Evolutionary conservation across 441 rosid species (phyloP), one percentile per base, ranked within the genome.

Genomic region (Euphorbia corollata): DNA sequence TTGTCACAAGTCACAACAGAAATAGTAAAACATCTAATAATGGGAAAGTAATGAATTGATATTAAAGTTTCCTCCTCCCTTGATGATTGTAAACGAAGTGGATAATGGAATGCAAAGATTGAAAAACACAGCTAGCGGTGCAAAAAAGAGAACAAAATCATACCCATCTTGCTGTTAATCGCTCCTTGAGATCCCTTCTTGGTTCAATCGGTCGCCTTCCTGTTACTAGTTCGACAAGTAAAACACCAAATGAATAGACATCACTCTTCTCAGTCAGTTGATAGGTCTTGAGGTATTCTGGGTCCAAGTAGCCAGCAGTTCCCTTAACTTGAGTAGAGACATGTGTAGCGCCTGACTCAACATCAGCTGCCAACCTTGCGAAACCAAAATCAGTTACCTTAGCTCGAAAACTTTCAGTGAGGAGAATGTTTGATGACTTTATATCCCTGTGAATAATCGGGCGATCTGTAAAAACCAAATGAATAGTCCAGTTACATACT

Each of bases 291-390:
- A 94, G 75, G 82, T 94, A 94, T 70, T 94, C 97, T 0, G 96
- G 96, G 63, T 94, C 99, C 69, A 94, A 73, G 79, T 94, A 94
- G 53, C 99, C 97, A 0, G 92, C 97, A 10, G 97, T 94, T 78
- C 96, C 99, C 84, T 91, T 94, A 67, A 94, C 96, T 83, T 91
- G 99, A 54, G 99, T 94, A 2, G 96, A 94, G 60, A 91, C 89
- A 76, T 89, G 96, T 27, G 99, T 87, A 61, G 80, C 88, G 56
- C 93, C 99, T n/a, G 96, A 89, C 8, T 89, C 93, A 0, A 43
- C 18, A 54, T 94, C 89, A 13, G 96, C 96, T 57, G 90, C 96
- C 60, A 81, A 60, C 71, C 99, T 86, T 9, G 99, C 92, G 71
- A 93, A 93, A 8, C 97, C 99, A 58, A 91, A 93, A 72, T 91